A percentile compares a stretch with the other conserved stretches of the same genome.
Conservation (phyloP, 2,329 filamentous ascomycete species). For the Claviceps sp. region DNA sequence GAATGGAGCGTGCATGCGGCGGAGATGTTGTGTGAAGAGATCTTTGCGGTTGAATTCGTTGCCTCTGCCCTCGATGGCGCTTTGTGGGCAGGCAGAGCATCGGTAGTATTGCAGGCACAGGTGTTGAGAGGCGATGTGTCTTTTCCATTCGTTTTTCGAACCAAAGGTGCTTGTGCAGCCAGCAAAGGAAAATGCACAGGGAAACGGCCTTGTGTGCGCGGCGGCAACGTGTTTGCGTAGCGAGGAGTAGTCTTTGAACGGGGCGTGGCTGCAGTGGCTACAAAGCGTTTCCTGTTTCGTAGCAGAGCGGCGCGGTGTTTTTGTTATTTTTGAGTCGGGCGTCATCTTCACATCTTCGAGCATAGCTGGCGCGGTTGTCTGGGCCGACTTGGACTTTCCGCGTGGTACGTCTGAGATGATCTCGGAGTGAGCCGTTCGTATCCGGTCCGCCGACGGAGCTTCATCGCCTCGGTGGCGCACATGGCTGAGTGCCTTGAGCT, state of each 20-base stretch:
- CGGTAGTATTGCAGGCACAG: slow-evolving; percentile 55
- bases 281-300: slow-evolving; percentile 50
- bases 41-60: slow-evolving; percentile 89
- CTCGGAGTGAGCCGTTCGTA: slow-evolving; percentile 27
- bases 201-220: slow-evolving; percentile 60
- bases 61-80: slow-evolving; percentile 39
- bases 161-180: slow-evolving; percentile 74
- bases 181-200: slow-evolving; percentile 74
- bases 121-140: slow-evolving; percentile 85
- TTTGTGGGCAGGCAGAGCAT: slow-evolving; percentile 46
- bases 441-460: slow-evolving; percentile 14
- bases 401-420: slow-evolving; percentile 20
- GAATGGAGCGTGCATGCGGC: slow-evolving; percentile 78
- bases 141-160: slow-evolving; percentile 96
- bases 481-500: slow-evolving; percentile 52
- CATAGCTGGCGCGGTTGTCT: slow-evolving; percentile 11
- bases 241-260: slow-evolving; percentile 54
- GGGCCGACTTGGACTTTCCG: slow-evolving; percentile 11
- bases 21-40: slow-evolving; percentile 85
- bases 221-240: slow-evolving; percentile 54
- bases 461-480: slow-evolving; percentile 43
- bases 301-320: slow-evolving; percentile 32
- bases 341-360: slow-evolving; percentile 12
- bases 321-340: slow-evolving; percentile 21
- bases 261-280: slow-evolving; percentile 46